Evolutionary conservation across 176 grass and related monocot species (phyloP).

Genomic region (Avena atlantica): DNA sequence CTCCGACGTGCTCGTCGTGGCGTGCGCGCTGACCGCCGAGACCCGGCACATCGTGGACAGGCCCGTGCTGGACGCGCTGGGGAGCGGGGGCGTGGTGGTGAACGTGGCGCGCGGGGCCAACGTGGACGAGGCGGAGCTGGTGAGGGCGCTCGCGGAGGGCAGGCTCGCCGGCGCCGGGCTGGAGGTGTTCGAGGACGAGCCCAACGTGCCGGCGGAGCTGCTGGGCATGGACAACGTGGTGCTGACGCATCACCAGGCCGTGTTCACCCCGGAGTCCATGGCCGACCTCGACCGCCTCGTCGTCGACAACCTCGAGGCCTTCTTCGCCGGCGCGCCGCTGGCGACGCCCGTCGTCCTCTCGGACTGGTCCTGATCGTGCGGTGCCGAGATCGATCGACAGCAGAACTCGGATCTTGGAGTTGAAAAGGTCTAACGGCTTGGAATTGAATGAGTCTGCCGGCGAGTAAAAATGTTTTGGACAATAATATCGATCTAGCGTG

Average conservation of each 20-base stretch:
- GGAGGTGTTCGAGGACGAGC: conserved; percentile 58
- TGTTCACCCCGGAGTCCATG: conserved; percentile 40
- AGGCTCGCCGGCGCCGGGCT: conserved; percentile 47
- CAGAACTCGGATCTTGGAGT: no score
- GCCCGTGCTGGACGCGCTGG: conserved; percentile 45
- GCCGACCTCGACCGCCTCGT: background rate
- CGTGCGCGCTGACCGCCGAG: conserved; percentile 48
- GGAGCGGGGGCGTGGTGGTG: conserved; percentile 44
- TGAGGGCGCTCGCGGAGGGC: conserved; percentile 34
- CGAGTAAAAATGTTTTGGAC: no score
- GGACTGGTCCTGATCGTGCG: background rate
- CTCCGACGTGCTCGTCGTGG: conserved; percentile 44
- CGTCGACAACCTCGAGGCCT: conserved; percentile 44
- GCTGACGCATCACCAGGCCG: conserved; percentile 30
- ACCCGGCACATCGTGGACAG: conserved; percentile 51
- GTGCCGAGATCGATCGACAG: no score
- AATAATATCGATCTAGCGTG: no score
- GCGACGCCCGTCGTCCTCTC: background rate
- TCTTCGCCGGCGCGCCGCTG: conserved; percentile 49
- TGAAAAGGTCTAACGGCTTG: no score
- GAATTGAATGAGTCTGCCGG: no score
- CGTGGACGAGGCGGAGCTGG: conserved; percentile 55
- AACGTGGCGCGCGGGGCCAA: conserved; percentile 51
- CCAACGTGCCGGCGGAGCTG: conserved; percentile 33
- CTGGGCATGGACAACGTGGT: conserved; percentile 58